Base-by-base conservation (phyloP, 2,329 filamentous ascomycete species). In the Ceratocystis papillata region DNA sequence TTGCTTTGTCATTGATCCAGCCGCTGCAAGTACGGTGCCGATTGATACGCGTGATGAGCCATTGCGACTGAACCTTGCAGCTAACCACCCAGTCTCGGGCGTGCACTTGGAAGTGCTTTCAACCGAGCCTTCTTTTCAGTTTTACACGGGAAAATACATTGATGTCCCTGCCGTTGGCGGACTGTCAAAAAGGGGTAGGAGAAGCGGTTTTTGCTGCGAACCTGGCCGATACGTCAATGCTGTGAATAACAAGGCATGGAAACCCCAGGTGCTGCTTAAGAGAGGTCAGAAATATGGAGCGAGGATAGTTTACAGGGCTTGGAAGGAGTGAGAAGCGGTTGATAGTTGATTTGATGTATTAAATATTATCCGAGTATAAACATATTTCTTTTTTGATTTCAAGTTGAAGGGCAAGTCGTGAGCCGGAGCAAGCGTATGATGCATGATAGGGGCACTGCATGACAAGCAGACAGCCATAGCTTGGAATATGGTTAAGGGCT, bases 41-140 rank as follows among this genome's bases (percentile, higher is more conserved):
- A 76, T 89, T 62, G 87, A 90, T 74, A 89, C 87, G 10, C 84
- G 87, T 69, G 41, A 44, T 1, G 69, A 71, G 57, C 83, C 88
- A 0, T 79, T 96, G 48, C 81, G 79, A 67, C 84, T 82, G 67
- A 83, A 93, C 59, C 83, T 89, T 59, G 79, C 83, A 28, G 88
- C 94, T 67, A 83, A 82, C 75, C 90, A 96, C 75, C 84, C 90
- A 5, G 79, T 79, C 62, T 87, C 86, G 33, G 84, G 85, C 69
- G 81, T 96, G 70, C 87, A 95, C 74, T 84, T 97, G 62, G 89
- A 96, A 75, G 87, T 96, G 5, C 79, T 85, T 72, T 94, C 89
- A 78, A 97, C 93, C 0, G 93, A 97, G 79, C 94, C 94, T 0
- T 89, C 90, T 0, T 97, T 96, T 80, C 93, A 97, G 76, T 96